Evolutionary conservation across 1,284 basidiomycete genomes (phyloP).

Genomic region (Rugiboletus extremiorientalis): DNA sequence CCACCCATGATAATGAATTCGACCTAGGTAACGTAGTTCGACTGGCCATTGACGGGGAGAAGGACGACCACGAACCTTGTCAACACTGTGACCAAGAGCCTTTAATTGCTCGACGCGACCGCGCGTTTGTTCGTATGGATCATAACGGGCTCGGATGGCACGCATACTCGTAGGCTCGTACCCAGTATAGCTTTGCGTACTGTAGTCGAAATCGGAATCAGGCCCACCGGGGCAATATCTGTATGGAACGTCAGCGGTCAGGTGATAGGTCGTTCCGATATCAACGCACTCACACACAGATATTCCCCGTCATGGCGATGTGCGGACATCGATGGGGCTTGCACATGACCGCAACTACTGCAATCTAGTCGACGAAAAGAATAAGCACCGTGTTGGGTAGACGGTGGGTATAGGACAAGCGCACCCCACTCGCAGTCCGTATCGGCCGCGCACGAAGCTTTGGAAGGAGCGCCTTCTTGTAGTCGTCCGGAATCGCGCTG

Average conservation of each 20-base stretch:
- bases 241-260: conserved; percentile 6
- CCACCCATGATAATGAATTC: conserved; percentile 99
- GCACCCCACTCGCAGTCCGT: conserved; percentile 93
- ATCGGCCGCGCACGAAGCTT: conserved; percentile 94
- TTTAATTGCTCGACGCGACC: conserved; percentile 95
- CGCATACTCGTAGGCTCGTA: conserved; percentile 99
- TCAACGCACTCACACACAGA: conserved; percentile 78
- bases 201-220: conserved; percentile 99
- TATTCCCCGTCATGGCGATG: conserved; percentile 99
- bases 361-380: conserved; percentile 60
- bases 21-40: conserved; percentile 53
- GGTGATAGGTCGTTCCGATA: background rate
- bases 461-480: conserved; percentile 89
- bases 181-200: conserved; percentile 96
- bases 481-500: conserved; percentile 96
- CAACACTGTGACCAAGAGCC: conserved; percentile 92
- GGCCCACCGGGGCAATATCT: conserved; percentile 99
- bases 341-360: conserved; percentile 99
- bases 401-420: conserved; percentile 26
- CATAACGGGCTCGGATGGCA: conserved; percentile 96
- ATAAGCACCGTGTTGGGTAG: conserved; percentile 6
- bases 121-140: conserved; percentile 97
- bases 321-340: conserved; percentile 99
- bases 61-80: conserved; percentile 66
- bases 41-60: background rate